Percentiles rank a stretch among this genome's conserved stretches.
Conservation (phyloP, 805 yeast species). For the Ogataea pignaliae region DNA sequence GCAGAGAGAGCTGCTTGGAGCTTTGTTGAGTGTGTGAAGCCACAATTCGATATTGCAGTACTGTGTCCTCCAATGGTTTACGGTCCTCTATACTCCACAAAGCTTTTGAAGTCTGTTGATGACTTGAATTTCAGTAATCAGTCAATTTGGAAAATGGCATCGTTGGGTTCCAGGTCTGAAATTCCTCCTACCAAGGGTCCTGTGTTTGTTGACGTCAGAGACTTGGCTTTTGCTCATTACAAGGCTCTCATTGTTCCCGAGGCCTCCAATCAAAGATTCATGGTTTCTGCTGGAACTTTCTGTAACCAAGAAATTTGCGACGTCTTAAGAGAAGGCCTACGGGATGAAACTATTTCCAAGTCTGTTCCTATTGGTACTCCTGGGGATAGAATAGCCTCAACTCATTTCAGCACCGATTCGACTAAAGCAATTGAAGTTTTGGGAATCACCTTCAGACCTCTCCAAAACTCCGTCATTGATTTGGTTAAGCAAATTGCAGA, state of each 20-base stretch:
- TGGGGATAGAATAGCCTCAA: slow-evolving; percentile 16
- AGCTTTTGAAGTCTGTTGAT: slow-evolving; percentile 17
- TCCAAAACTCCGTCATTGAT: slow-evolving; percentile 11
- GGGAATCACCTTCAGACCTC: slow-evolving; percentile 16
- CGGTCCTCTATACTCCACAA: slow-evolving; percentile 48
- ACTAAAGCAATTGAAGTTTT: slow-evolving; percentile 19
- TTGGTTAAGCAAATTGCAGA: not conserved
- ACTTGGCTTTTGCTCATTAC: slow-evolving; percentile 38
- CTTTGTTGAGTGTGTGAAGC: slow-evolving; percentile 33
- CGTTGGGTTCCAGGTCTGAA: slow-evolving; percentile 23
- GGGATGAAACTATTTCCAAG: slow-evolving; percentile 6
- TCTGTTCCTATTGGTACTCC: slow-evolving; percentile 20
- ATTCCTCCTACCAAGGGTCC: slow-evolving; percentile 28
- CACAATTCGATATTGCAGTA: slow-evolving; percentile 39
- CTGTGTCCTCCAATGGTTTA: slow-evolving; percentile 55
- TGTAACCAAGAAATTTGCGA: slow-evolving; percentile 28
- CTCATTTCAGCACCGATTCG: slow-evolving; percentile 26
- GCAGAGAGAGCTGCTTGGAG: slow-evolving; percentile 65
- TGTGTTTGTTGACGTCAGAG: slow-evolving; percentile 37
- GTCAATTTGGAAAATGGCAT: slow-evolving; percentile 31
- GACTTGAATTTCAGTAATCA: slow-evolving; percentile 33
- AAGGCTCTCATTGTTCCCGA: slow-evolving; percentile 27
- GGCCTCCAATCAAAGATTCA: slow-evolving; percentile 29
- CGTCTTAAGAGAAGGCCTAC: slow-evolving; percentile 13
- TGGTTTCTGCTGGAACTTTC: slow-evolving; percentile 28